Evolutionary conservation across 2,329 filamentous ascomycete genomes (phyloP).

Genomic region (Penicillium digitatum): DNA sequence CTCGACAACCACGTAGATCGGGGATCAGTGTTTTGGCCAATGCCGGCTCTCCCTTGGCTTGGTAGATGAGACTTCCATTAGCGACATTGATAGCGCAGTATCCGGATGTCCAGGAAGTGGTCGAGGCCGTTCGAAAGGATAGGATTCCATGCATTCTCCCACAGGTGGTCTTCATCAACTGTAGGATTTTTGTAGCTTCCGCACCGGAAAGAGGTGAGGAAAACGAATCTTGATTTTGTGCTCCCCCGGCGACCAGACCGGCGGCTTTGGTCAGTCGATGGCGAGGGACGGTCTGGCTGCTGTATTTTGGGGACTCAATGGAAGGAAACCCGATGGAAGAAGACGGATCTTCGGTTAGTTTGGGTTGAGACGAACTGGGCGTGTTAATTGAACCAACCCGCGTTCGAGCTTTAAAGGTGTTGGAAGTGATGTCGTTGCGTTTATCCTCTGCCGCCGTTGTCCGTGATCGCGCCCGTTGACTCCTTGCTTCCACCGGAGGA

Average conservation of each 20-base stretch:
- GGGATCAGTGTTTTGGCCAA: conserved; percentile 48
- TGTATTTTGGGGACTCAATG: conserved; percentile 42
- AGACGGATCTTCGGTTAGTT: conserved; percentile 38
- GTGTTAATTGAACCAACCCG: conserved; percentile 42
- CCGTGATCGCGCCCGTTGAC: conserved; percentile 38
- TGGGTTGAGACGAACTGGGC: conserved; percentile 30
- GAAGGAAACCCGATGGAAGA: conserved; percentile 49
- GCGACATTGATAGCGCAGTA: conserved; percentile 52
- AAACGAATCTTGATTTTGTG: conserved; percentile 27
- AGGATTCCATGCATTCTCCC: conserved; percentile 52
- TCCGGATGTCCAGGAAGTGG: conserved; percentile 47
- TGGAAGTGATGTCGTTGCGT: conserved; percentile 37
- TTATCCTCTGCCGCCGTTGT: conserved; percentile 44
- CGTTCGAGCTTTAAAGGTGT: conserved; percentile 33
- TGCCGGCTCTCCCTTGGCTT: conserved; percentile 49
- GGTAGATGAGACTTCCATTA: conserved; percentile 49
- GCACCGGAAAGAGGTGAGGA: conserved; percentile 41
- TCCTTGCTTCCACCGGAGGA: conserved; percentile 29
- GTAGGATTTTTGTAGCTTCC: conserved; percentile 48
- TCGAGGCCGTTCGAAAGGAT: conserved; percentile 46
- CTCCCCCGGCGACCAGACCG: conserved; percentile 24
- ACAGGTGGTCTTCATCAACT: conserved; percentile 52
- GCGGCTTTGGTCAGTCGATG: conserved; percentile 35
- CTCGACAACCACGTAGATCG: conserved; percentile 49
- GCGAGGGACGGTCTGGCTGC: conserved; percentile 32